A percentile compares a stretch with the other conserved stretches of the same genome.
These are phyloP conservation scores for Dactylellina leptospora DNA, from an alignment of 2,329 filamentous ascomycete genomes.

Conservation along the genomic window DNA sequence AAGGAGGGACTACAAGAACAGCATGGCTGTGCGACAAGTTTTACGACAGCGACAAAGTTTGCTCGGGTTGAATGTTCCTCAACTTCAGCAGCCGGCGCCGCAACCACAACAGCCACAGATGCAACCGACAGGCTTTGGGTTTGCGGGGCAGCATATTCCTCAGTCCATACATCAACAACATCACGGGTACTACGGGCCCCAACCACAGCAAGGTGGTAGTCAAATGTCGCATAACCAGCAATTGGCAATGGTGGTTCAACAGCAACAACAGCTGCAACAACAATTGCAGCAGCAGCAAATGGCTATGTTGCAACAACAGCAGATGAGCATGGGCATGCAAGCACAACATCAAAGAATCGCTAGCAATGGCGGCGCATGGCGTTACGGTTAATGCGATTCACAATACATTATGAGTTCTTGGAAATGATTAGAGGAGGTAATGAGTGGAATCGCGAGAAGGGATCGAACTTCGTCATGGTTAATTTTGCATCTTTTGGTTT, in stretches of 20 bases:
- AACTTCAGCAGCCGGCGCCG: slow-evolving; percentile 58
- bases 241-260: slow-evolving; percentile 9
- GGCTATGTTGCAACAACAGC: slow-evolving; percentile 23
- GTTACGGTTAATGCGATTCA: not conserved
- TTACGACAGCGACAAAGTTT: slow-evolving; percentile 72
- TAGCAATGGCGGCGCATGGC: slow-evolving; percentile 14
- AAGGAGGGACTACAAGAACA: slow-evolving; percentile 73
- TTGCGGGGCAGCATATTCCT: slow-evolving; percentile 57
- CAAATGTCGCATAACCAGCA: slow-evolving; percentile 10
- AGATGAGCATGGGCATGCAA: slow-evolving; percentile 35
- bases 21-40: slow-evolving; percentile 76
- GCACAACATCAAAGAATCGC: not conserved
- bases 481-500: not conserved
- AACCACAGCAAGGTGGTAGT: slow-evolving; percentile 2
- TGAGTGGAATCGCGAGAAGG: too few relatives aligned
- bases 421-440: not conserved
- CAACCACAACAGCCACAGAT: slow-evolving; percentile 58
- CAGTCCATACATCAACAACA: slow-evolving; percentile 55
- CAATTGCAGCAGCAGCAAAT: slow-evolving; percentile 20
- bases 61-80: slow-evolving; percentile 19
- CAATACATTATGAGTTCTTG: not conserved
- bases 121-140: not conserved
- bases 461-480: too few relatives aligned
- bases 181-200: slow-evolving; percentile 57
- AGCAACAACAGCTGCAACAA: slow-evolving; percentile 43